Conservation (phyloP, 1,139 yeast species). For the Suhomyces panamericanus region DNA sequence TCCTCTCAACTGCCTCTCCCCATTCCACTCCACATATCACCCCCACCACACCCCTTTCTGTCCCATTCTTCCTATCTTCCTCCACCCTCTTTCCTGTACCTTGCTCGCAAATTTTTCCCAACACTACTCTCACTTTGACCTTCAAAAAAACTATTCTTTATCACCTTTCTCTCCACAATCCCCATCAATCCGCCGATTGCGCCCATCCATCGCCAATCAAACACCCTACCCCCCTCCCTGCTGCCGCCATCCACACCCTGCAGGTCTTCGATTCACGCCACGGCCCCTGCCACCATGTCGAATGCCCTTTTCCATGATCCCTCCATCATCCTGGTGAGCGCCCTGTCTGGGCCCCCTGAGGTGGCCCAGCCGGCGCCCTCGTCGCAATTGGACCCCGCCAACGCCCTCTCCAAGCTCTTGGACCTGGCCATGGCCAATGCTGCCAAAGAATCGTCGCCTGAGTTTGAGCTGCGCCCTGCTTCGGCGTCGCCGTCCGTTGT, state of each 20-base stretch:
- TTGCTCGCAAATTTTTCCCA: conserved; percentile 8
- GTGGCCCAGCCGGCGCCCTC: conserved; percentile 6
- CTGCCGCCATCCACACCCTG: neutral
- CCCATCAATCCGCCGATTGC: conserved; percentile 1
- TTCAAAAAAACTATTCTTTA: neutral
- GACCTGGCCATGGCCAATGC: conserved; percentile 45
- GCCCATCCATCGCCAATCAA: neutral
- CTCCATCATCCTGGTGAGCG: conserved; percentile 27
- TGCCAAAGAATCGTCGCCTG: conserved; percentile 49
- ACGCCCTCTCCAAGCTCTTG: conserved; percentile 43
- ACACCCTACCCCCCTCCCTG: neutral
- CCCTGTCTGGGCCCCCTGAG: conserved; percentile 10
- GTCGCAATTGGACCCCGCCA: conserved; percentile 30
- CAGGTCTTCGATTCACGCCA: neutral
- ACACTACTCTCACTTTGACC: neutral
- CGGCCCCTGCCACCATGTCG: conserved; percentile 14
- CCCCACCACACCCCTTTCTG: neutral
- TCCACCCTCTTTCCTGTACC: conserved; percentile 7
- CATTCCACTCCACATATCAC: too few relatives aligned
- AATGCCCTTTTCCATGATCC: conserved; percentile 36
- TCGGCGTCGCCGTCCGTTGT: conserved; percentile 18
- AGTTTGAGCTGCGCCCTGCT: conserved; percentile 25
- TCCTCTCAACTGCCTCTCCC: neutral
- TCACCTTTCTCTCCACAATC: neutral
- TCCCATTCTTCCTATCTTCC: neutral